A percentile compares a stretch with the other conserved stretches of the same genome.
Evolutionary conservation across 495 filamentous ascomycete genomes (phyloP).

Genomic region (Penicillium atrosanguineum): DNA sequence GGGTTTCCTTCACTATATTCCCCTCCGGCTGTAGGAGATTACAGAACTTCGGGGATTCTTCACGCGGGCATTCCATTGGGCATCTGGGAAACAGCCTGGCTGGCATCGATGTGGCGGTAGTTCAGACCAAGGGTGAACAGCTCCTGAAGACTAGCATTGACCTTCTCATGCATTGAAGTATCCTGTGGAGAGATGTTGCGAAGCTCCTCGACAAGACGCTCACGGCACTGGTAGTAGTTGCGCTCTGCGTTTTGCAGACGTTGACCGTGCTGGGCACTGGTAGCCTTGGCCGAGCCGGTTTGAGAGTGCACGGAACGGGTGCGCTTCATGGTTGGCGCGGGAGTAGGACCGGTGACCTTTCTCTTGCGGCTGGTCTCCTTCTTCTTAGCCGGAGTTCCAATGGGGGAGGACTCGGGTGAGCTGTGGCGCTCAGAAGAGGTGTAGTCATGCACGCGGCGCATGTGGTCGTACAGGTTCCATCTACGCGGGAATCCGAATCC

Average conservation of each 20-base stretch:
- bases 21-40: conserved; percentile 1
- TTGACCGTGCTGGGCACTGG: conserved; percentile 39
- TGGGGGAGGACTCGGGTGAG: conserved; percentile 42
- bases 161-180: conserved; percentile 44
- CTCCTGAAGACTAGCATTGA: conserved; percentile 49
- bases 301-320: conserved; percentile 46
- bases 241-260: conserved; percentile 45
- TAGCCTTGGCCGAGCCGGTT: conserved; percentile 33
- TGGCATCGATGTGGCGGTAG: conserved; percentile 47
- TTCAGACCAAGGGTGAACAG: conserved; percentile 45
- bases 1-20: conserved; percentile 1
- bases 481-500: conserved; percentile 88
- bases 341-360: conserved; percentile 35
- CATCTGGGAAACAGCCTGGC: conserved; percentile 40
- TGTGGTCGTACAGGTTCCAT: conserved; percentile 94
- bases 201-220: conserved; percentile 42
- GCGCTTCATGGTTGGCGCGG: conserved; percentile 45
- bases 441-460: conserved; percentile 89
- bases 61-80: conserved; percentile 36
- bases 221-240: conserved; percentile 44
- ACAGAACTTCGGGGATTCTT: conserved; percentile 15
- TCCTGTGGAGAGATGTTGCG: conserved; percentile 43
- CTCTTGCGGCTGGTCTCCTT: conserved; percentile 46
- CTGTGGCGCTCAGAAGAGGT: conserved; percentile 46
- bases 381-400: conserved; percentile 32